Conservation (phyloP, 306 rosid species). For the Rosa rugosa region DNA sequence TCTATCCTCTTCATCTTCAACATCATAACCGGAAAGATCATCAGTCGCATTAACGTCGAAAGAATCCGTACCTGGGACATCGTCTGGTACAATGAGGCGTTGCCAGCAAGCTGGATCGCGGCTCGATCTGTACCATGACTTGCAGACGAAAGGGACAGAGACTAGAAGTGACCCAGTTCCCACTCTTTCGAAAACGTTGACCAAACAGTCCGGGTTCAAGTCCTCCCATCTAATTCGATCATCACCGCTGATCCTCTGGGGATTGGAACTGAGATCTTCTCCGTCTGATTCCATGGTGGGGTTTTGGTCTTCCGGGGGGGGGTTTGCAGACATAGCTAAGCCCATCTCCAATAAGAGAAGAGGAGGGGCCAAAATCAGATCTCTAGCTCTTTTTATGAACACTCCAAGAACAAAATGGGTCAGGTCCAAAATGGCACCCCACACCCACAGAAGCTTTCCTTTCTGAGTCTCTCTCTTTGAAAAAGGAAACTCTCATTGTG, state of each 20-base stretch:
- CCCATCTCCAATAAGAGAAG: too few species aligned
- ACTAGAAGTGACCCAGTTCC: slow-evolving; percentile 4
- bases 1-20: neutral
- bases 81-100: slow-evolving; percentile 6
- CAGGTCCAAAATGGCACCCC: too few species aligned
- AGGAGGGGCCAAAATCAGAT: too few species aligned
- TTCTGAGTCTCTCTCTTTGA: neutral
- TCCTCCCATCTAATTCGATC: slow-evolving; percentile 11
- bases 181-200: slow-evolving; percentile 1
- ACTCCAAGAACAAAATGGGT: too few species aligned
- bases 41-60: neutral
- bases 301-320: neutral
- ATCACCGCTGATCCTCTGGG: neutral
- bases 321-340: neutral
- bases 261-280: neutral
- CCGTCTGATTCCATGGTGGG: neutral
- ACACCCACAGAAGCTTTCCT: too few species aligned
- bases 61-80: slow-evolving; percentile 6
- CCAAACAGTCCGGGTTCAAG: neutral
- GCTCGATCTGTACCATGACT: slow-evolving; percentile 13
- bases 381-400: too few species aligned
- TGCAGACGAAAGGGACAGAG: slow-evolving; percentile 18
- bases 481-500: neutral
- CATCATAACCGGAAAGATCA: neutral
- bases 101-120: slow-evolving; percentile 10